These are phyloP conservation scores for Suhomyces terraborum DNA, from an alignment of 1,139 yeast genomes.

Conservation along the genomic window DNA sequence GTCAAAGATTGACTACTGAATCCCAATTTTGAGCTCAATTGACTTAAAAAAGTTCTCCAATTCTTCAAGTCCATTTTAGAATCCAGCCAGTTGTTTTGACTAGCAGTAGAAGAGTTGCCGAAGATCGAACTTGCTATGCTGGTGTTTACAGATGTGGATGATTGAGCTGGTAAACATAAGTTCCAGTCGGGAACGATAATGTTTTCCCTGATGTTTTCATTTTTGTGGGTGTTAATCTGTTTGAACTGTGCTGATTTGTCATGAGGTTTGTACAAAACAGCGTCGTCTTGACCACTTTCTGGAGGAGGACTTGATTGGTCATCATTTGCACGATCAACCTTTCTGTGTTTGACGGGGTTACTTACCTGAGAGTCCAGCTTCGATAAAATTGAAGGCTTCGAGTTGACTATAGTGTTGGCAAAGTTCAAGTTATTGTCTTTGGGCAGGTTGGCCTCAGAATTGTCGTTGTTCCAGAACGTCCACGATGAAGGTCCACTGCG, in stretches of 20 bases:
- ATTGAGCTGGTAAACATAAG: slow-evolving; percentile 38
- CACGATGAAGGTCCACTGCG: slow-evolving; percentile 32
- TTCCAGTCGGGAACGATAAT: slow-evolving; percentile 49
- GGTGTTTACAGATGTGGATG: slow-evolving; percentile 17
- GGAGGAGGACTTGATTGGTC: slow-evolving; percentile 13
- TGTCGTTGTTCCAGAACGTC: slow-evolving; percentile 39
- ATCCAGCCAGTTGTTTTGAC: slow-evolving; percentile 23
- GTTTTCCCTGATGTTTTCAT: slow-evolving; percentile 45
- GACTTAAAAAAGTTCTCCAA: slow-evolving; percentile 42
- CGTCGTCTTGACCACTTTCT: slow-evolving; percentile 36
- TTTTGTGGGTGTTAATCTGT: slow-evolving; percentile 49
- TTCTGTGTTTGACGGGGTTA: slow-evolving; percentile 4
- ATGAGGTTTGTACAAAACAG: slow-evolving; percentile 51
- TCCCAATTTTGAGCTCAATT: slow-evolving; percentile 42
- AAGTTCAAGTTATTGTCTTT: slow-evolving; percentile 18
- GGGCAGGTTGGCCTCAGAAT: slow-evolving; percentile 10
- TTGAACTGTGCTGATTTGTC: slow-evolving; percentile 44
- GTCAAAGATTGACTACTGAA: slow-evolving; percentile 37
- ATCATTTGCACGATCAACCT: slow-evolving; percentile 10
- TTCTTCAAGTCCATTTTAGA: slow-evolving; percentile 34
- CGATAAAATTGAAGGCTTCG: slow-evolving; percentile 34
- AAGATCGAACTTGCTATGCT: slow-evolving; percentile 19
- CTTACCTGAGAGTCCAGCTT: slow-evolving; percentile 18
- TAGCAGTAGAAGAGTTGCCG: slow-evolving; percentile 31
- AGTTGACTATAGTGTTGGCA: slow-evolving; percentile 39